A percentile compares a stretch with the other conserved stretches of the same genome.
Conservation (phyloP, 768 basidiomycete genomes). For the Podaxis sp. region DNA sequence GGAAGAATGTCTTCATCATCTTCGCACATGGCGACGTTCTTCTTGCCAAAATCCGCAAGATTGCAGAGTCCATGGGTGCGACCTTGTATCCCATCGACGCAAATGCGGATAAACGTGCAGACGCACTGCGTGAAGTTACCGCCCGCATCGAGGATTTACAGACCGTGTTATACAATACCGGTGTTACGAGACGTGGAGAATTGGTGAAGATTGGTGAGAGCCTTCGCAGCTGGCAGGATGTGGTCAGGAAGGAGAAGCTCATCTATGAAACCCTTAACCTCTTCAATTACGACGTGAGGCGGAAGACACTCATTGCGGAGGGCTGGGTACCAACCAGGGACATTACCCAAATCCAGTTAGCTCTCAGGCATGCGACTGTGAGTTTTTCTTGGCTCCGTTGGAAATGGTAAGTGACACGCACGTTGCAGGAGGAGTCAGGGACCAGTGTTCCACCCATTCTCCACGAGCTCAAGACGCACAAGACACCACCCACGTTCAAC, state of each 20-base stretch:
- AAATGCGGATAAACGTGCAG: constrained; percentile 88
- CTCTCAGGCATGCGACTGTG: constrained; percentile 83
- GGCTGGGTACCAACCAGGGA: constrained; percentile 97
- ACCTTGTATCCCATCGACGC: constrained; percentile 96
- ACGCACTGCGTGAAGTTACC: constrained; percentile 86
- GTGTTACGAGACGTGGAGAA: constrained; percentile 77
- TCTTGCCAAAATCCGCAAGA: constrained; percentile 95
- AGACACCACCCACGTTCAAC: constrained; percentile 93
- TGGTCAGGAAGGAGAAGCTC: constrained; percentile 92
- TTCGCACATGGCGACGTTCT: constrained; percentile 95
- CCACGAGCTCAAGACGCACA: constrained; percentile 84
- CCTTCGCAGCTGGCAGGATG: constrained; percentile 89
- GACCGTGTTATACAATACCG: constrained; percentile 87
- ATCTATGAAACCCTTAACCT: constrained; percentile 95
- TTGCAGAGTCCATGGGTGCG: constrained; percentile 98
- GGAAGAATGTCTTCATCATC: constrained; percentile 99
- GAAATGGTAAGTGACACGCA: constrained; percentile 22
- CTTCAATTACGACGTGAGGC: constrained; percentile 90
- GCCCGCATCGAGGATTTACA: constrained; percentile 89
- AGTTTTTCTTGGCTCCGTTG: constrained; percentile 29
- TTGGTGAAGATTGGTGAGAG: constrained; percentile 82
- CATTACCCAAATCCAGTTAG: constrained; percentile 81
- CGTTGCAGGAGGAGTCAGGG: constrained; percentile 77
- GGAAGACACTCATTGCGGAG: constrained; percentile 95
- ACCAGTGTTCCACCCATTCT: constrained; percentile 91